A percentile compares a stretch with the other conserved stretches of the same genome.
phyloP scores from a whole-genome alignment of 163 green algal genomes.

The Chlorella variabilis region DNA sequence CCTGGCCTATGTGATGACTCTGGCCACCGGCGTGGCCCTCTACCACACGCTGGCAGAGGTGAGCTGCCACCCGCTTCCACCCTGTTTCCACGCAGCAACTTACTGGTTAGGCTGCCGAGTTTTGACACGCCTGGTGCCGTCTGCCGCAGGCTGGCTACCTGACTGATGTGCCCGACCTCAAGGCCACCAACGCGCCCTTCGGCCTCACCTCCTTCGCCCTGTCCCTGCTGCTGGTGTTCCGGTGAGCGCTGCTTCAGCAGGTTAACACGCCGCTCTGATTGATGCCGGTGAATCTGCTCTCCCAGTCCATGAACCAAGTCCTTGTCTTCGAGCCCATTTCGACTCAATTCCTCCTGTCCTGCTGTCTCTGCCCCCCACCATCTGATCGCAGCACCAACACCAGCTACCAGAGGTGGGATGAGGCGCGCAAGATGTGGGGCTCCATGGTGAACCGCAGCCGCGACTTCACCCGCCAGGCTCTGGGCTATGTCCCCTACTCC shows the following conservation, averaged over 20 bases:
- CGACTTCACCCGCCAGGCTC: conserved; percentile 53
- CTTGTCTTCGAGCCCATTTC: no score
- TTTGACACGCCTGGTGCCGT: no score
- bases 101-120: no score
- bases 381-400: conserved; percentile 50
- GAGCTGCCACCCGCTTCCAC: no score
- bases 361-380: conserved; percentile 59
- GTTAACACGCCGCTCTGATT: no score
- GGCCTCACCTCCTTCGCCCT: conserved; percentile 68
- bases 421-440: conserved; percentile 49
- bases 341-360: background rate
- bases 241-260: background rate
- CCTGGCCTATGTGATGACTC: conserved; percentile 19
- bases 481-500: conserved; percentile 39
- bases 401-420: conserved; percentile 52
- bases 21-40: conserved; percentile 6
- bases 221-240: conserved; percentile 80
- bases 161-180: conserved; percentile 26
- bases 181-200: conserved; percentile 40
- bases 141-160: conserved; percentile 25
- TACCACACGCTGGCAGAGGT: conserved; percentile 12
- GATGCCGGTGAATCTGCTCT: no score
- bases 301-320: no score
- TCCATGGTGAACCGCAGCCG: conserved; percentile 36
- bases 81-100: no score